Base-by-base conservation (phyloP, 441 rosid genomes). In the Populus hybrid region DNA sequence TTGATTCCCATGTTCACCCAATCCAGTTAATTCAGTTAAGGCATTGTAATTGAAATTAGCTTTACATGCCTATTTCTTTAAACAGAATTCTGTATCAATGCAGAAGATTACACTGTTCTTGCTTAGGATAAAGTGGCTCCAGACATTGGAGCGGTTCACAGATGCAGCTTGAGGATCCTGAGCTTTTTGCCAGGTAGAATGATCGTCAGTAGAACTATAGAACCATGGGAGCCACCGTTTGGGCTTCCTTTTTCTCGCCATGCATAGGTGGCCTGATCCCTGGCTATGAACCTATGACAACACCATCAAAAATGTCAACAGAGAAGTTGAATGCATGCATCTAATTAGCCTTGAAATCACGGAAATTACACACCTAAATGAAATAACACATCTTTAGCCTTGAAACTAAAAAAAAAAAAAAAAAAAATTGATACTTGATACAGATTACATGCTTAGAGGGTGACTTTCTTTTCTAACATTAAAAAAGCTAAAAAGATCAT, bases 1-100 rank as follows among this genome's bases (percentile, higher is more conserved):
- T 46, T 34, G 30, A 74, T 82, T 46, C 72, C 67, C 72, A 64
- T 35, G 28, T 73, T 77, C 69, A 21, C 77, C 24, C 64, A 34
- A 61, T 73, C 54, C 70, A 77, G 54, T 57, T 67, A 70, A 67
- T 24, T 16, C 32, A 30, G 32, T 30, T 30, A 76, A 67, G 61
- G n/a, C 66, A 11, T 20, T 42, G 70, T 7, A 64, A 28, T 10
- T 65, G 34, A n/a, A 10, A 57, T n/a, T n/a, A 40, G 73, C 26
- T 69, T n/a, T 21, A 69, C 46, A 35, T 65, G 68, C 61, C 3
- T 18, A 16, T 54, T 4, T 54, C 61, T 6, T 54, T 54, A 1
- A 54, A 54, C 61, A 54, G 2, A 54, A 18, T 54, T 18, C 21
- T 16, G 61, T 54, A 54, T 54, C 61, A 50, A 16, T 16, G n/a